Evolutionary conservation across 176 grass and related monocot genomes (phyloP).

Genomic region (Elaeis guineensis): DNA sequence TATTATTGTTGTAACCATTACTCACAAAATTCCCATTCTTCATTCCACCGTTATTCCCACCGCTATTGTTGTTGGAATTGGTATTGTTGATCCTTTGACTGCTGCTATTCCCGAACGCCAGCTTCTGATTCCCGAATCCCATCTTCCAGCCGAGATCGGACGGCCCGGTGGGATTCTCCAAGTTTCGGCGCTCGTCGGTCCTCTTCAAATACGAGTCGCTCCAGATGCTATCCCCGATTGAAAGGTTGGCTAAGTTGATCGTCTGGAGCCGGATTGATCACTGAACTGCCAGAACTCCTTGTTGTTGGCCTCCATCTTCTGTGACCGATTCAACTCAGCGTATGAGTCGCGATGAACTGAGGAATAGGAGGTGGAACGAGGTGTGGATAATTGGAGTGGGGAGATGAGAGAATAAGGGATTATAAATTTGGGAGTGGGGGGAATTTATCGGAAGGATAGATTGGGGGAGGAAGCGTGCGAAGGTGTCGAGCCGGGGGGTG

Average conservation of each 20-base stretch:
- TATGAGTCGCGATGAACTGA: no score
- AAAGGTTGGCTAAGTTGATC: slow-evolving; percentile 52
- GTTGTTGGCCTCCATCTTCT: no score
- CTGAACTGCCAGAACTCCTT: slow-evolving; percentile 88
- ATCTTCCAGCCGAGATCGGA: slow-evolving; percentile 5
- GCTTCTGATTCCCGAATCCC: slow-evolving; percentile 28
- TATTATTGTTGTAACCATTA: background rate
- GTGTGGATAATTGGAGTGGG: background rate
- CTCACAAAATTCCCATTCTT: slow-evolving; percentile 15
- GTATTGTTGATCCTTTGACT: background rate
- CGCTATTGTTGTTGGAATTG: slow-evolving; percentile 17
- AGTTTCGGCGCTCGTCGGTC: slow-evolving; percentile 21
- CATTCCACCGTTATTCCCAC: background rate
- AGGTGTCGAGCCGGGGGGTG: background rate
- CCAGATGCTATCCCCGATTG: slow-evolving; percentile 89
- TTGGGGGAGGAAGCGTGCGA: background rate
- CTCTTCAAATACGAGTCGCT: slow-evolving; percentile 25
- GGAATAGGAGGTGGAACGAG: no score
- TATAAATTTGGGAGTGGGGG: background rate
- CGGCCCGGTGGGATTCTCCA: slow-evolving; percentile 19
- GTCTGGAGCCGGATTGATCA: slow-evolving; percentile 85
- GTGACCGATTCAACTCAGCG: no score
- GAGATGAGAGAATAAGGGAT: background rate
- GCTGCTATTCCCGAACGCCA: slow-evolving; percentile 53
- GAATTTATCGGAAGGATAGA: background rate